Evolutionary conservation across 2,329 filamentous ascomycete species (phyloP).

Genomic region (Phoma sp.): DNA sequence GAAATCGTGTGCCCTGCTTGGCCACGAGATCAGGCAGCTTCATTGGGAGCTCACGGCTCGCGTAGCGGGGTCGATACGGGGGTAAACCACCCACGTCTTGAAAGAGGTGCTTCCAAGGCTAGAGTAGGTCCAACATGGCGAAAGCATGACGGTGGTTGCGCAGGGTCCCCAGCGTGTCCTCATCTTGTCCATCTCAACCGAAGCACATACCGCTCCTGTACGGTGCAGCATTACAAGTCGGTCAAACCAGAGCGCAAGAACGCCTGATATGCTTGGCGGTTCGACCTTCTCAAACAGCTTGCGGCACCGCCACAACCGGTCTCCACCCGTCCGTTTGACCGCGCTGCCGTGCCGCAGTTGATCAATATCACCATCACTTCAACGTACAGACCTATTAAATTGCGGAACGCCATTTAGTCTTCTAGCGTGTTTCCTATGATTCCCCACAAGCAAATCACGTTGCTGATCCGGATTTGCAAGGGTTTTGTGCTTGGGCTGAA

Average conservation of each 20-base stretch:
- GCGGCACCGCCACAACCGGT: slow-evolving; percentile 15
- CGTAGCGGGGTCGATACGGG: slow-evolving; percentile 17
- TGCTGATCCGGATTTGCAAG: slow-evolving; percentile 12
- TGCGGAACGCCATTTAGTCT: slow-evolving; percentile 15
- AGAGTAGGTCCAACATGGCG: slow-evolving; percentile 8
- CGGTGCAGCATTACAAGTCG: neutral
- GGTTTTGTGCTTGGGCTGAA: slow-evolving; percentile 3
- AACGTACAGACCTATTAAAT: neutral
- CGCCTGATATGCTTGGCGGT: slow-evolving; percentile 13
- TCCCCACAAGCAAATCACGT: slow-evolving; percentile 10
- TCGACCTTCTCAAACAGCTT: slow-evolving; percentile 2
- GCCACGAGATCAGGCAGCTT: slow-evolving; percentile 14
- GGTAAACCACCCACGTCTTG: slow-evolving; percentile 1
- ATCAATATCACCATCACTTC: slow-evolving; percentile 4
- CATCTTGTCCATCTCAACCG: slow-evolving; percentile 7
- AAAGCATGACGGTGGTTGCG: slow-evolving; percentile 1
- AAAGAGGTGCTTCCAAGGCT: neutral
- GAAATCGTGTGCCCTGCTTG: slow-evolving; percentile 10
- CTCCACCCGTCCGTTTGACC: neutral
- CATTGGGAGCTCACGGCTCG: slow-evolving; percentile 13
- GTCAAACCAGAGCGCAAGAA: neutral
- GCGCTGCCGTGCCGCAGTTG: slow-evolving; percentile 2
- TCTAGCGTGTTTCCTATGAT: slow-evolving; percentile 19
- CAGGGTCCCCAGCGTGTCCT: slow-evolving; percentile 1
- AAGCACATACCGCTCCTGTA: neutral